Evolutionary conservation across 495 filamentous ascomycete genomes (phyloP).

Genomic region (Neurospora tetraspora): DNA sequence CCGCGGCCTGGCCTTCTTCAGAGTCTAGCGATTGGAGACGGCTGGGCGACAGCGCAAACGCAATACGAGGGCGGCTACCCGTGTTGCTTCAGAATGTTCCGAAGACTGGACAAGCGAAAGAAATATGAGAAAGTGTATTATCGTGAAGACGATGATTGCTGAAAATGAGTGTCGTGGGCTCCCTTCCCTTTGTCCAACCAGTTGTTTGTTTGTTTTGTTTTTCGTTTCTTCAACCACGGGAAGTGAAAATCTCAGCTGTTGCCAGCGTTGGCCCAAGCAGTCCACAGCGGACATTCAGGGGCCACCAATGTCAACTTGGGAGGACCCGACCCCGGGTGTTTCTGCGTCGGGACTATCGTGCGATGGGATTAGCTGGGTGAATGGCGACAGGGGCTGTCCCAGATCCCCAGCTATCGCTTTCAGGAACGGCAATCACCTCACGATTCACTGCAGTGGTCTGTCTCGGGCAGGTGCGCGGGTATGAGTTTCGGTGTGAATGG

Average conservation of each 20-base stretch:
- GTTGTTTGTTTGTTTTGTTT: neutral
- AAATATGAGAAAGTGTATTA: neutral
- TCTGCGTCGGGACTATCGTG: neutral
- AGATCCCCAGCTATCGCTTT: neutral
- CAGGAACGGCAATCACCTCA: neutral
- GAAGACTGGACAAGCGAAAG: neutral
- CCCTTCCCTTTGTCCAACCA: neutral
- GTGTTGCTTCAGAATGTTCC: neutral
- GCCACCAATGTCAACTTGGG: neutral
- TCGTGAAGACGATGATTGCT: neutral
- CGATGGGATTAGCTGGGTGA: neutral
- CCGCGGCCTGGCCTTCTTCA: neutral
- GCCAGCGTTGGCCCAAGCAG: neutral
- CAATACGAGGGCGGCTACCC: neutral
- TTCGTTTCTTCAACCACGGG: neutral
- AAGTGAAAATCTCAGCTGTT: neutral
- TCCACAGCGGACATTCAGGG: neutral
- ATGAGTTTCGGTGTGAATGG: neutral
- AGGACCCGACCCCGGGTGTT: neutral
- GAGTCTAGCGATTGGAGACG: neutral
- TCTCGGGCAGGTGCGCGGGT: neutral
- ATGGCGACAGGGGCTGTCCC: neutral
- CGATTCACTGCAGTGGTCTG: neutral
- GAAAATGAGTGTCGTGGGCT: neutral
- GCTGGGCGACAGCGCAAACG: neutral